phyloP scores from a whole-genome alignment of 345 rosid genomes.

The Eucalyptus cloeziana region DNA sequence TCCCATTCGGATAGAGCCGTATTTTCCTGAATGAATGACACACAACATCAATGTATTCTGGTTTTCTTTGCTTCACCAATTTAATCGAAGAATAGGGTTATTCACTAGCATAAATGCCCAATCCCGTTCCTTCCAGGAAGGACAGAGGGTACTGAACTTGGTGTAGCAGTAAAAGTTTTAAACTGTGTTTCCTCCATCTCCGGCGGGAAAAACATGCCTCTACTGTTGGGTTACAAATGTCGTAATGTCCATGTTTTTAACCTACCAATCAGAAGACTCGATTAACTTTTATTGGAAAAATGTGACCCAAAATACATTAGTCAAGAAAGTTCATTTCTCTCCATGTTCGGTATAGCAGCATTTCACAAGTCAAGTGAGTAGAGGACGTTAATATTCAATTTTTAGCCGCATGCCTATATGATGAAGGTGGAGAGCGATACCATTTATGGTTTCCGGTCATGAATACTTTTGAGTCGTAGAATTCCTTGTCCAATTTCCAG shows the following conservation, averaged over 20 bases:
- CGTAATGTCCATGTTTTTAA: not conserved
- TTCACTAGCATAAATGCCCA: not conserved
- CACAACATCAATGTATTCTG: not conserved
- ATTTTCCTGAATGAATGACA: constrained; percentile 15
- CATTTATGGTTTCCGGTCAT: constrained; percentile 15
- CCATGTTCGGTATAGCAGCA: not conserved
- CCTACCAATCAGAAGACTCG: not conserved
- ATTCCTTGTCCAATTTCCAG: not conserved
- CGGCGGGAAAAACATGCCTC: not conserved
- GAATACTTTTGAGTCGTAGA: constrained; percentile 4
- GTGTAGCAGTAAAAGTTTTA: not conserved
- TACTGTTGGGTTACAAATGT: not conserved
- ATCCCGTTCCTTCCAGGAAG: not conserved
- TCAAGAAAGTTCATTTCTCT: not conserved
- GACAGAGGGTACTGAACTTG: not conserved
- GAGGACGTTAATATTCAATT: not conserved
- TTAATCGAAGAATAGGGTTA: not conserved
- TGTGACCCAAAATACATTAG: not conserved
- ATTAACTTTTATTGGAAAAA: not conserved
- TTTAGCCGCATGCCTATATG: not conserved
- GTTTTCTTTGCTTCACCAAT: not conserved
- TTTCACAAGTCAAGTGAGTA: not conserved
- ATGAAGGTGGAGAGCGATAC: not conserved
- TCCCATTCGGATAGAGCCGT: constrained; percentile 14
- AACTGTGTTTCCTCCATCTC: not conserved